These are phyloP conservation scores for Microcyclospora pomicola DNA, from an alignment of 2,329 filamentous ascomycete genomes.

Conservation along the genomic window DNA sequence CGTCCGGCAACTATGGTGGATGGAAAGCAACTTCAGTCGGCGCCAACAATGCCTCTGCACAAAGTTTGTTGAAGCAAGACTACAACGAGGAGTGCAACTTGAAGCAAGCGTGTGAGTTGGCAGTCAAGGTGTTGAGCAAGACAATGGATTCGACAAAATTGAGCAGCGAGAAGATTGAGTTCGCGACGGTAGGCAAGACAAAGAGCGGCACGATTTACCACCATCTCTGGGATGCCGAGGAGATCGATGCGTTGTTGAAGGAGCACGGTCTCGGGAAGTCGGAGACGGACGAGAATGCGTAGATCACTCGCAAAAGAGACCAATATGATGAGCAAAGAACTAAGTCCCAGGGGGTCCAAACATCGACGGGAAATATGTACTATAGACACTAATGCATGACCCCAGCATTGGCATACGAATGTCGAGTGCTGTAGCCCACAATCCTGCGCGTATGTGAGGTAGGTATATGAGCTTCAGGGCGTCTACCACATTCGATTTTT, in stretches of 20 bases:
- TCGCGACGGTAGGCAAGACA: constrained; percentile 93
- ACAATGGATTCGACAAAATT: constrained; percentile 99
- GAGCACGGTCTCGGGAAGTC: constrained; percentile 85
- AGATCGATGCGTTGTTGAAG: constrained; percentile 86
- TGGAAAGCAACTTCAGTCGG: constrained; percentile 98
- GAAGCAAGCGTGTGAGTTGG: constrained; percentile 92
- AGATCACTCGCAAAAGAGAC: too few relatives aligned
- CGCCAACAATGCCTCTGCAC: constrained; percentile 94
- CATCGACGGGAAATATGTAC: too few relatives aligned
- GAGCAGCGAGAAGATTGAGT: constrained; percentile 99
- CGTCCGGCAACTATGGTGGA: constrained; percentile 94
- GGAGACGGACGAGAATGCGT: too few relatives aligned
- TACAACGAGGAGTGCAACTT: constrained; percentile 97
- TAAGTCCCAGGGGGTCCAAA: too few relatives aligned
- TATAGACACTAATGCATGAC: too few relatives aligned
- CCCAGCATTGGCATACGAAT: too few relatives aligned
- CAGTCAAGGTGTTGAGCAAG: constrained; percentile 98
- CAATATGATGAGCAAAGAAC: too few relatives aligned
- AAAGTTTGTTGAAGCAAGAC: constrained; percentile 95
- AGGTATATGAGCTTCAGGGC: too few relatives aligned
- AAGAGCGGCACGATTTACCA: constrained; percentile 96
- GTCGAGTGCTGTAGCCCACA: too few relatives aligned
- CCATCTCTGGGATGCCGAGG: constrained; percentile 89
- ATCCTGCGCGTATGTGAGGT: too few relatives aligned
- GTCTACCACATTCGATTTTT: too few relatives aligned